These are phyloP conservation scores for Gaertneriomyces sp. DNA, from an alignment of 192 early-diverging fungal genomes.

Conservation along the genomic window DNA sequence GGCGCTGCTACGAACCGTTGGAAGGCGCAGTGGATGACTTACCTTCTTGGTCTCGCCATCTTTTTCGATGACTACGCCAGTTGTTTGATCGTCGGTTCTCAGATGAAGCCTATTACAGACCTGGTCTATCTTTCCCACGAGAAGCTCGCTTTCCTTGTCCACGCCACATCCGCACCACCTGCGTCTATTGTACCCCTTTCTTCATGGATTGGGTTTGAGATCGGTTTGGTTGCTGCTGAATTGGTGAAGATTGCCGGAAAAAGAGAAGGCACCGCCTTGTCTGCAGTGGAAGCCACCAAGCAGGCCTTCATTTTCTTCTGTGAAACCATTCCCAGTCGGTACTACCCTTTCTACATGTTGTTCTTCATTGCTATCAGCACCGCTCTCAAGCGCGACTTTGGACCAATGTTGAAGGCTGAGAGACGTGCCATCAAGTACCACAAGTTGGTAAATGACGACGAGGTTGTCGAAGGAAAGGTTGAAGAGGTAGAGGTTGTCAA, in stretches of 20 bases:
- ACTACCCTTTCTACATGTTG: slow-evolving; percentile 1
- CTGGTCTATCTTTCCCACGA: not conserved
- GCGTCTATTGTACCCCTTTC: not conserved
- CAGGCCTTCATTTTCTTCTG: not conserved
- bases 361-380: not conserved
- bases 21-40: not conserved
- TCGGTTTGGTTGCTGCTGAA: not conserved
- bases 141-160: slow-evolving; percentile 4
- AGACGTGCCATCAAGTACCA: slow-evolving; percentile 4
- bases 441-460: not conserved
- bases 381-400: not conserved
- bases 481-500: slow-evolving; percentile 1
- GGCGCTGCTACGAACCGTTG: not conserved
- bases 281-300: not conserved
- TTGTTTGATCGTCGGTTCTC: not conserved
- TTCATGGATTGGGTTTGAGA: slow-evolving; percentile 1
- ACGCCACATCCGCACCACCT: not conserved
- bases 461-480: not conserved
- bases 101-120: slow-evolving; percentile 1
- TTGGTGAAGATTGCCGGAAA: not conserved
- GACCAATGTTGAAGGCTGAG: slow-evolving; percentile 1
- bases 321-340: not conserved
- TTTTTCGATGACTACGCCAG: slow-evolving; percentile 1
- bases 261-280: too few relatives aligned
- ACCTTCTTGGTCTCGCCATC: not conserved